Percentiles rank a stretch among this genome's conserved stretches.
Evolutionary conservation across 192 early-diverging fungal species (phyloP).

Genomic region (Paraglomus brasilianum): DNA sequence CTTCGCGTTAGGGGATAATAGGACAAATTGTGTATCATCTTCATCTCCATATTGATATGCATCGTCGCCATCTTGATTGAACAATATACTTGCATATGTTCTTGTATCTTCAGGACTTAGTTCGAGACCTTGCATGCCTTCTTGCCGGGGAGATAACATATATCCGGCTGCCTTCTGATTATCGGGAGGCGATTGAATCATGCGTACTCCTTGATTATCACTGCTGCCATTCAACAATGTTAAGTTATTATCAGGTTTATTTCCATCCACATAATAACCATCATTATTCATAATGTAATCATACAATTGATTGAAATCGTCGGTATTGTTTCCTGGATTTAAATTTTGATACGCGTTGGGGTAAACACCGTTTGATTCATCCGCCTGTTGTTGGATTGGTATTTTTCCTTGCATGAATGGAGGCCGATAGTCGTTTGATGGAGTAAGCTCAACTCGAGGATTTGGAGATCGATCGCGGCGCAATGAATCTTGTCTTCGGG

Average conservation of each 20-base stretch:
- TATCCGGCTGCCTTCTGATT: not conserved
- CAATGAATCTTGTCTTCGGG: too few relatives aligned
- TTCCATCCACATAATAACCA: not conserved
- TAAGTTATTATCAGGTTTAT: not conserved
- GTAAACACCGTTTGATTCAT: too few relatives aligned
- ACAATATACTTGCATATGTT: slow-evolving; percentile 9
- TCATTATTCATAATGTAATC: not conserved
- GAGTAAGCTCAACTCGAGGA: too few relatives aligned
- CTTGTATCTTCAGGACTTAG: not conserved
- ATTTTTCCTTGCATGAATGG: too few relatives aligned
- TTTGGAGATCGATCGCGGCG: too few relatives aligned
- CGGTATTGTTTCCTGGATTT: not conserved
- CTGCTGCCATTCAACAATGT: not conserved
- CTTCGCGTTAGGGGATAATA: too few relatives aligned
- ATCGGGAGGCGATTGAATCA: not conserved
- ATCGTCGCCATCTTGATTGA: not conserved
- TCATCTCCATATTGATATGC: slow-evolving; percentile 11
- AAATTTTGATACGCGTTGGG: too few relatives aligned
- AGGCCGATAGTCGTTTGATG: too few relatives aligned
- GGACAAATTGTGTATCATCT: slow-evolving; percentile 26
- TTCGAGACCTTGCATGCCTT: slow-evolving; percentile 3
- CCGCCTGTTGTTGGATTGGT: too few relatives aligned
- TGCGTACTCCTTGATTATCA: not conserved
- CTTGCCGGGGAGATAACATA: not conserved
- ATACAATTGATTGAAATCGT: slow-evolving; percentile 27